Percentiles rank a stretch among this genome's conserved stretches.
Evolutionary conservation across 495 filamentous ascomycete genomes (phyloP).

Genomic region (Penicillium atrosanguineum): DNA sequence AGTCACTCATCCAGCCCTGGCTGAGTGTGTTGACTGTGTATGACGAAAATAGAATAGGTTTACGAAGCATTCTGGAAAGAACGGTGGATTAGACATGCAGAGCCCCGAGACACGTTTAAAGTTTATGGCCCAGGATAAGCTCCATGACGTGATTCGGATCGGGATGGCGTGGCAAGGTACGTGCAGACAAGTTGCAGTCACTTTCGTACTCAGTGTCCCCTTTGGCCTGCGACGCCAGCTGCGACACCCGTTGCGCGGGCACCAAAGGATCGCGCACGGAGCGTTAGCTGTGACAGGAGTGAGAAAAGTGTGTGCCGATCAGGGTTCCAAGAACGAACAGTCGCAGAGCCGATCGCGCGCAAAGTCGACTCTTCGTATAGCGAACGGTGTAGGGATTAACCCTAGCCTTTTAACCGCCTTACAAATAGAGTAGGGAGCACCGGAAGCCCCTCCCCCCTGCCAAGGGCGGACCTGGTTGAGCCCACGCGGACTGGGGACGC

Average conservation of each 20-base stretch:
- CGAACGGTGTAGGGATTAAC: neutral
- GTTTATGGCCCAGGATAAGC: slow-evolving; percentile 23
- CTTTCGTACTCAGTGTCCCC: neutral
- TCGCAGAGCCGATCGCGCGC: neutral
- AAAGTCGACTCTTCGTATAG: neutral
- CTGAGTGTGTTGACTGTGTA: neutral
- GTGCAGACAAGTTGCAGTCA: neutral
- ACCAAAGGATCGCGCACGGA: neutral
- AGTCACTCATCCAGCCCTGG: neutral
- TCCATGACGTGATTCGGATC: slow-evolving; percentile 42
- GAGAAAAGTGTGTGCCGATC: neutral
- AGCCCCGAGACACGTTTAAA: slow-evolving; percentile 2
- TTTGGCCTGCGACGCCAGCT: neutral
- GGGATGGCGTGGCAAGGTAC: slow-evolving; percentile 27
- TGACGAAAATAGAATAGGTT: neutral
- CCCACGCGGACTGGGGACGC: too few species aligned
- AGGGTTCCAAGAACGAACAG: neutral
- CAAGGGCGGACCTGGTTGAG: slow-evolving; percentile 9
- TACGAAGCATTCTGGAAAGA: neutral
- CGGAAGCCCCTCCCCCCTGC: slow-evolving; percentile 13
- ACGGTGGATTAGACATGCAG: neutral
- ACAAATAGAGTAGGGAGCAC: slow-evolving; percentile 16
- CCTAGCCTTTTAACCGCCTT: slow-evolving; percentile 8
- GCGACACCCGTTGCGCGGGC: neutral
- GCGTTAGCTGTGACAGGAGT: neutral